These are phyloP conservation scores for Talaromyces sp. DNA, from an alignment of 2,329 filamentous ascomycete genomes.

Conservation along the genomic window DNA sequence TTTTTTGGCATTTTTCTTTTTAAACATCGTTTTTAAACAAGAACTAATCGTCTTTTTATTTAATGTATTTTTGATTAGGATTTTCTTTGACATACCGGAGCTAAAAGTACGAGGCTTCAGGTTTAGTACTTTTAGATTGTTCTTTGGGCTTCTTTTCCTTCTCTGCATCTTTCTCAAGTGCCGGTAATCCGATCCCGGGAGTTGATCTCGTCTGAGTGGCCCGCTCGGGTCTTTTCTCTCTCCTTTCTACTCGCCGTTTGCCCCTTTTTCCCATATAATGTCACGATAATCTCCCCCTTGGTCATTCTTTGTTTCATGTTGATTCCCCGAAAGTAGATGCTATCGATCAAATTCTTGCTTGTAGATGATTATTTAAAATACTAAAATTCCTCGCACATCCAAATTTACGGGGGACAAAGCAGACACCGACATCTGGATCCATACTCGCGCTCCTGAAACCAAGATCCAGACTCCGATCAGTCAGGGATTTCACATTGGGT, in stretches of 20 bases:
- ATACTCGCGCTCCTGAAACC: too few relatives aligned
- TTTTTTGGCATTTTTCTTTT: too few relatives aligned
- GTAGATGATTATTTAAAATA: too few relatives aligned
- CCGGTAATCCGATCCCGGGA: not conserved
- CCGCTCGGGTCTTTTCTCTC: not conserved
- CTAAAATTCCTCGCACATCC: too few relatives aligned
- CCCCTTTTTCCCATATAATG: constrained; percentile 1
- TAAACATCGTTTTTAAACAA: too few relatives aligned
- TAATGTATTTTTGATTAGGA: too few relatives aligned
- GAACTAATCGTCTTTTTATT: too few relatives aligned
- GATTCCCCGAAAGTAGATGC: too few relatives aligned
- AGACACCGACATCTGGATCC: too few relatives aligned
- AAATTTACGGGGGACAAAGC: too few relatives aligned
- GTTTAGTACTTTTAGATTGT: constrained; percentile 10
- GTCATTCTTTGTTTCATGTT: constrained; percentile 14
- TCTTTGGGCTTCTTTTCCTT: not conserved
- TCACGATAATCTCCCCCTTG: constrained; percentile 1
- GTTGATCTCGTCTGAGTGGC: too few relatives aligned
- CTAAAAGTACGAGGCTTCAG: constrained; percentile 10
- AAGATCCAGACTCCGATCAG: constrained; percentile 2
- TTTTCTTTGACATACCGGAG: too few relatives aligned
- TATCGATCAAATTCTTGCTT: not conserved
- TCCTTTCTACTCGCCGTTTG: not conserved
- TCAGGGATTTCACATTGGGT: not conserved
- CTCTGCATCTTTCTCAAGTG: not conserved